Evolutionary conservation across 2,329 filamentous ascomycete genomes (phyloP).

Genomic region (Pyrenophora seminiperda): DNA sequence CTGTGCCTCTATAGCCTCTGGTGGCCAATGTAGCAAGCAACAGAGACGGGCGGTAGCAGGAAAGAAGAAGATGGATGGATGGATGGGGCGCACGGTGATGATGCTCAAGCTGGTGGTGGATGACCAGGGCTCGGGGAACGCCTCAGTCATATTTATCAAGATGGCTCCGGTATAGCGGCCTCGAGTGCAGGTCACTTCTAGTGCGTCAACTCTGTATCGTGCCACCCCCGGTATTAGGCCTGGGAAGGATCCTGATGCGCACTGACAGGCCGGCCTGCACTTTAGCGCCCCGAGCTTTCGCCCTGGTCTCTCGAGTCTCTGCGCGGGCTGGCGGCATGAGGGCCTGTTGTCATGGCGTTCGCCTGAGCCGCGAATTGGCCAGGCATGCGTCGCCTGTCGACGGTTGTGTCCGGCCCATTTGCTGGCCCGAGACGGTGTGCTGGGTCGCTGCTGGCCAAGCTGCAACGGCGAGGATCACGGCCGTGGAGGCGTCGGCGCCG

Average conservation of each 20-base stretch:
- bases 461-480: constrained; percentile 26
- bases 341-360: constrained; percentile 29
- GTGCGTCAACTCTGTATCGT: constrained; percentile 42
- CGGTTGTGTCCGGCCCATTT: constrained; percentile 45
- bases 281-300: constrained; percentile 36
- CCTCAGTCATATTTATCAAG: constrained; percentile 33
- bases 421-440: constrained; percentile 42
- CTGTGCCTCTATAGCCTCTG: constrained; percentile 20
- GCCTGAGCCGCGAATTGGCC: constrained; percentile 42
- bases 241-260: constrained; percentile 31
- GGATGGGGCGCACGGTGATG: constrained; percentile 11
- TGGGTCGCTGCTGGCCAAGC: constrained; percentile 25
- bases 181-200: constrained; percentile 29
- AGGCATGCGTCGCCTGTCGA: constrained; percentile 29
- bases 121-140: constrained; percentile 22
- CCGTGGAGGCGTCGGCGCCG: constrained; percentile 2
- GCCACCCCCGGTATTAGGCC: constrained; percentile 31
- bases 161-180: constrained; percentile 21
- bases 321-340: constrained; percentile 25
- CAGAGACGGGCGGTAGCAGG: constrained; percentile 13
- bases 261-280: constrained; percentile 30
- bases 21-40: constrained; percentile 16
- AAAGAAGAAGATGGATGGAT: too few relatives aligned
- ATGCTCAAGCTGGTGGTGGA: constrained; percentile 16
- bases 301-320: constrained; percentile 24